These are phyloP conservation scores for Huntiella omanensis DNA, from an alignment of 2,329 filamentous ascomycete genomes.

Conservation along the genomic window DNA sequence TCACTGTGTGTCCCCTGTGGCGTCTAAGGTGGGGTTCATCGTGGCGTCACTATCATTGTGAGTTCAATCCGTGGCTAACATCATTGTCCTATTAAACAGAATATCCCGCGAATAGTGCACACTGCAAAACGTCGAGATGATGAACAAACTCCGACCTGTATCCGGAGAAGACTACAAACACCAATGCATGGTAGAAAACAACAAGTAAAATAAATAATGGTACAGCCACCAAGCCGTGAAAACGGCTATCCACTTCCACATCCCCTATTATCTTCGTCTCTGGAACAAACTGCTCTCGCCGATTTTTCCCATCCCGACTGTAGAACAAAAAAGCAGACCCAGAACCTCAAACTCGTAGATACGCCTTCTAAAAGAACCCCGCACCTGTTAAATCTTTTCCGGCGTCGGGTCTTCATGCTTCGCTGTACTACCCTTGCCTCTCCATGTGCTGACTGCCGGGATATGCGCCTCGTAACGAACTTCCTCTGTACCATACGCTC, in stretches of 20 bases:
- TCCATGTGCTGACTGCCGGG: constrained; percentile 88
- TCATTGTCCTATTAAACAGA: too few relatives aligned
- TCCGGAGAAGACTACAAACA: background rate
- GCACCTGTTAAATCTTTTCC: constrained; percentile 13
- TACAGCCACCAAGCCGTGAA: background rate
- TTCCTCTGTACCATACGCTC: constrained; percentile 85
- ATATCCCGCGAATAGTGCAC: too few relatives aligned
- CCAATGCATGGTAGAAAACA: background rate
- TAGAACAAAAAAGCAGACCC: too few relatives aligned
- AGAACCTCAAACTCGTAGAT: too few relatives aligned
- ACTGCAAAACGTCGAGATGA: too few relatives aligned
- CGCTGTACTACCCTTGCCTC: constrained; percentile 80
- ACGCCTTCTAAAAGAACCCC: too few relatives aligned
- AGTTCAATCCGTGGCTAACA: background rate
- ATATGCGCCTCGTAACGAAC: constrained; percentile 79
- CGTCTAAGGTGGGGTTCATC: background rate
- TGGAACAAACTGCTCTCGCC: background rate
- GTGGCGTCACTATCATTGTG: background rate
- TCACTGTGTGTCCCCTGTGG: background rate
- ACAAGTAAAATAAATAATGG: background rate
- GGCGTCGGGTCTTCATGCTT: constrained; percentile 54
- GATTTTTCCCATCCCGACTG: too few relatives aligned
- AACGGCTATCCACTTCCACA: too few relatives aligned
- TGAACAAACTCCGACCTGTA: too few relatives aligned
- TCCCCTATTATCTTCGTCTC: too few relatives aligned